A percentile compares a stretch with the other conserved stretches of the same genome.
These are phyloP conservation scores for Monilinia vaccinii-corymbosi DNA, from an alignment of 2,329 filamentous ascomycete genomes.

Conservation along the genomic window DNA sequence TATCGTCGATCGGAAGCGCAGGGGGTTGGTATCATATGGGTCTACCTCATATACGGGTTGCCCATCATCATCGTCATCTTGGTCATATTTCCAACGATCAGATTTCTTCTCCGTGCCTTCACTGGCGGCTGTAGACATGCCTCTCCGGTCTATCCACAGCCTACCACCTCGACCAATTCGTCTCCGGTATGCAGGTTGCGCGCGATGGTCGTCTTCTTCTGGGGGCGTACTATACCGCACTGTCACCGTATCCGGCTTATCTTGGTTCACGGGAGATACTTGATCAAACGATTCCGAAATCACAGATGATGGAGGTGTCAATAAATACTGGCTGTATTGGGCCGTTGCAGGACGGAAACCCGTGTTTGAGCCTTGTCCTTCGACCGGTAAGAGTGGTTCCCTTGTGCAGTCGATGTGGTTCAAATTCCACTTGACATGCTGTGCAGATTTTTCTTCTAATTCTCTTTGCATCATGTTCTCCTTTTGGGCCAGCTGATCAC, in stretches of 20 bases:
- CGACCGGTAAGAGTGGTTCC: constrained; percentile 71
- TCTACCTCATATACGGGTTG: constrained; percentile 67
- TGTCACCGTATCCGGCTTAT: constrained; percentile 20
- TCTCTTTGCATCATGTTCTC: constrained; percentile 72
- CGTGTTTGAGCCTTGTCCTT: constrained; percentile 48
- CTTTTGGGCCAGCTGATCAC: constrained; percentile 71
- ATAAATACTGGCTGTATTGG: constrained; percentile 51
- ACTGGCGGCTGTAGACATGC: constrained; percentile 45
- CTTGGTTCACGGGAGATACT: constrained; percentile 21
- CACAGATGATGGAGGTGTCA: constrained; percentile 50
- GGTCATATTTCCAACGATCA: constrained; percentile 81
- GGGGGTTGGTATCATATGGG: constrained; percentile 50
- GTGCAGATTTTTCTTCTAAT: constrained; percentile 77
- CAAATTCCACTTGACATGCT: constrained; percentile 87
- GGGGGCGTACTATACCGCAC: constrained; percentile 24
- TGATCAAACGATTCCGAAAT: constrained; percentile 30
- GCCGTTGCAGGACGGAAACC: constrained; percentile 65
- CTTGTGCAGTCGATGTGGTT: constrained; percentile 82
- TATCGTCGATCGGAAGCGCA: constrained; percentile 48
- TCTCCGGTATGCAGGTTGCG: constrained; percentile 62
- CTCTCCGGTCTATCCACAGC: constrained; percentile 79
- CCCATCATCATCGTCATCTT: constrained; percentile 76
- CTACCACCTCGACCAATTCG: constrained; percentile 78
- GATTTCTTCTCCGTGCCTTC: constrained; percentile 39
- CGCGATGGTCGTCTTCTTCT: constrained; percentile 25